These are phyloP conservation scores for Takashimella tepidaria DNA, from an alignment of 1,284 basidiomycete genomes.

Conservation along the genomic window DNA sequence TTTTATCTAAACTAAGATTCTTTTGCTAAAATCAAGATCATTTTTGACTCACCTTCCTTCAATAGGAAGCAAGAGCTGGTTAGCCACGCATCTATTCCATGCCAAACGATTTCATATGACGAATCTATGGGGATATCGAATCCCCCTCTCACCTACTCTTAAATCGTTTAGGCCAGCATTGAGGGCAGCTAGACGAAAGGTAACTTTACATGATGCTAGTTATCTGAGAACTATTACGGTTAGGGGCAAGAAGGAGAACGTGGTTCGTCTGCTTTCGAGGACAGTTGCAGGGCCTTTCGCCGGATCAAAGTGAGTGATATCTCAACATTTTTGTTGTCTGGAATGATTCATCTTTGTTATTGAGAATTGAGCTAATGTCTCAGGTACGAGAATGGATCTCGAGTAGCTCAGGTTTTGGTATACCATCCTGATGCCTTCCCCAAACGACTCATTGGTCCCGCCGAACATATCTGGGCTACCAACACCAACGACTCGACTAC, in stretches of 20 bases:
- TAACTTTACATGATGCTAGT: slow-evolving; percentile 80
- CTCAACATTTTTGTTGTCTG: not conserved
- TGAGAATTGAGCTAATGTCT: slow-evolving; percentile 23
- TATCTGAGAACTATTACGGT: slow-evolving; percentile 73
- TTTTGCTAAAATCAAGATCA: too few relatives aligned
- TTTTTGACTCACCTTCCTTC: too few relatives aligned
- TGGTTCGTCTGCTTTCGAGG: slow-evolving; percentile 49
- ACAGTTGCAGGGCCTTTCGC: slow-evolving; percentile 29
- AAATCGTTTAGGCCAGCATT: slow-evolving; percentile 85
- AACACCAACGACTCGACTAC: slow-evolving; percentile 48
- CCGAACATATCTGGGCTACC: slow-evolving; percentile 74
- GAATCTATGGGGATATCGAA: slow-evolving; percentile 78
- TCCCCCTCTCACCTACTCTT: slow-evolving; percentile 79
- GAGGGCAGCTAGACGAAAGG: slow-evolving; percentile 73
- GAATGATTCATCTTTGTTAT: too few relatives aligned
- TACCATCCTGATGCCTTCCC: slow-evolving; percentile 56
- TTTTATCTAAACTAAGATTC: not conserved
- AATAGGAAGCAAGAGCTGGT: slow-evolving; percentile 74
- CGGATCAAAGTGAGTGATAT: slow-evolving; percentile 30
- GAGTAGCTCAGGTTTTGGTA: slow-evolving; percentile 36
- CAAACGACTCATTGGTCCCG: slow-evolving; percentile 62
- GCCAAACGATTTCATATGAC: slow-evolving; percentile 91
- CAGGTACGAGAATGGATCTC: slow-evolving; percentile 56
- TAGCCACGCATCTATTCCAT: slow-evolving; percentile 91
- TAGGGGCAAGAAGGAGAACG: slow-evolving; percentile 55